Conservation (phyloP, 108 stramenopile species). For the Conticribra guillardii region DNA sequence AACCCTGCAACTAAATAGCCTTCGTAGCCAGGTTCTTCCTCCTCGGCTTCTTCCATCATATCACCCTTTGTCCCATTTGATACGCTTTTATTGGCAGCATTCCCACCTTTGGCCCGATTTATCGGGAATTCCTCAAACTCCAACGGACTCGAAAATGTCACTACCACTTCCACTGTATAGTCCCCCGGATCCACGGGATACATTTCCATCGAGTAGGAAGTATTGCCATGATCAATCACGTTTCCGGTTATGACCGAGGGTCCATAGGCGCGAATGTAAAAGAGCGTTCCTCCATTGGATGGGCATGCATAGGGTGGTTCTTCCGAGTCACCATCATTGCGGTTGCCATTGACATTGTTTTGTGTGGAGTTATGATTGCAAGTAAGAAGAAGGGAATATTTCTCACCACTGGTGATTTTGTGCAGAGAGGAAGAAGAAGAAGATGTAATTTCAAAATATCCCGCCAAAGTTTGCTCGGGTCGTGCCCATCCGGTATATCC, state of each 20-base stretch:
- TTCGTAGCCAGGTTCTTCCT: slow-evolving; percentile 66
- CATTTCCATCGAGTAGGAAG: slow-evolving; percentile 49
- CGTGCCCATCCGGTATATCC: slow-evolving; percentile 87
- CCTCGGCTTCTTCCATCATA: too few relatives aligned
- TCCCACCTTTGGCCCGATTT: neutral
- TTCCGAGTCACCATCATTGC: too few relatives aligned
- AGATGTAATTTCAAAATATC: slow-evolving; percentile 50
- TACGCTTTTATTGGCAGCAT: too few relatives aligned
- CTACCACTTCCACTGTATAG: slow-evolving; percentile 76
- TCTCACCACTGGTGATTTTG: slow-evolving; percentile 10
- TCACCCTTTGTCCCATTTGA: too few relatives aligned
- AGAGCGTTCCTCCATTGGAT: slow-evolving; percentile 34
- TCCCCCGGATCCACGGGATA: slow-evolving; percentile 60
- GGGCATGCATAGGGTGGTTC: slow-evolving; percentile 38
- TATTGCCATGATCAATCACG: slow-evolving; percentile 35
- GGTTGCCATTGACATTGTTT: too few relatives aligned
- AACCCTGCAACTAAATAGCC: slow-evolving; percentile 76
- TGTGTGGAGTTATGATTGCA: slow-evolving; percentile 54
- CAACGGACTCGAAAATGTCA: slow-evolving; percentile 71
- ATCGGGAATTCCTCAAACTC: slow-evolving; percentile 59
- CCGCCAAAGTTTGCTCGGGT: slow-evolving; percentile 65
- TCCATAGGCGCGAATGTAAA: slow-evolving; percentile 78
- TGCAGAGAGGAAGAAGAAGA: slow-evolving; percentile 4
- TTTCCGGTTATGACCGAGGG: slow-evolving; percentile 67
- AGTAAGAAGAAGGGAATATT: slow-evolving; percentile 29